phyloP scores from a whole-genome alignment of 2,329 filamentous ascomycete genomes.

The Penicillium sp. region DNA sequence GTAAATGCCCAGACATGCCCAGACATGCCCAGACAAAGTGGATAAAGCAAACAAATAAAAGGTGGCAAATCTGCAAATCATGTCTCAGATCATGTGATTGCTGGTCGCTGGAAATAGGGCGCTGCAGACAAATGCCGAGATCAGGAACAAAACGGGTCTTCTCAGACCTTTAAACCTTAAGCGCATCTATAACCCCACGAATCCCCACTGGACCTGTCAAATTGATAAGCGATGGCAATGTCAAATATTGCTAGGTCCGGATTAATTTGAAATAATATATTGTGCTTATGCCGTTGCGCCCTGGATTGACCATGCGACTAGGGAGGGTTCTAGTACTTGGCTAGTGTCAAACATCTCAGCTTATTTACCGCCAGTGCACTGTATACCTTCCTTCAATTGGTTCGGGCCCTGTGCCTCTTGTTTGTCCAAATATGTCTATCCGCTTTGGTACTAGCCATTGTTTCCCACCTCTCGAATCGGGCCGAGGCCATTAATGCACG shows the following conservation, averaged over 20 bases:
- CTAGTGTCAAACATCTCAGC: too few relatives aligned
- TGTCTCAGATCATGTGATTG: neutral
- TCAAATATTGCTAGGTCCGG: neutral
- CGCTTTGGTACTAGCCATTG: too few relatives aligned
- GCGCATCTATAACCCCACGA: neutral
- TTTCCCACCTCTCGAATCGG: too few relatives aligned
- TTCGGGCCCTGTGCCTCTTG: too few relatives aligned
- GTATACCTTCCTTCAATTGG: too few relatives aligned
- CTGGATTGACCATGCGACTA: neutral
- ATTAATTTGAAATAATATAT: neutral
- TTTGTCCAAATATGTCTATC: too few relatives aligned
- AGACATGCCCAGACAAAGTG: neutral
- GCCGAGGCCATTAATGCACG: too few relatives aligned
- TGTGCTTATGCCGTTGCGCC: neutral
- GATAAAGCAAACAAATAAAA: neutral
- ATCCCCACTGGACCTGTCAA: neutral
- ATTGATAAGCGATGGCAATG: neutral
- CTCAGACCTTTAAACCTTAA: neutral
- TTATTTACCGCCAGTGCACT: too few relatives aligned
- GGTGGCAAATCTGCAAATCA: neutral
- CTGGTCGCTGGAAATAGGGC: too few relatives aligned
- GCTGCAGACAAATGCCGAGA: too few relatives aligned
- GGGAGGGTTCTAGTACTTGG: too few relatives aligned
- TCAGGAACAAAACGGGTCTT: neutral
- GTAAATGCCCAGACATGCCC: neutral